phyloP scores from a whole-genome alignment of 2,329 filamentous ascomycete genomes.

The Pseudogymnoascus sp. region DNA sequence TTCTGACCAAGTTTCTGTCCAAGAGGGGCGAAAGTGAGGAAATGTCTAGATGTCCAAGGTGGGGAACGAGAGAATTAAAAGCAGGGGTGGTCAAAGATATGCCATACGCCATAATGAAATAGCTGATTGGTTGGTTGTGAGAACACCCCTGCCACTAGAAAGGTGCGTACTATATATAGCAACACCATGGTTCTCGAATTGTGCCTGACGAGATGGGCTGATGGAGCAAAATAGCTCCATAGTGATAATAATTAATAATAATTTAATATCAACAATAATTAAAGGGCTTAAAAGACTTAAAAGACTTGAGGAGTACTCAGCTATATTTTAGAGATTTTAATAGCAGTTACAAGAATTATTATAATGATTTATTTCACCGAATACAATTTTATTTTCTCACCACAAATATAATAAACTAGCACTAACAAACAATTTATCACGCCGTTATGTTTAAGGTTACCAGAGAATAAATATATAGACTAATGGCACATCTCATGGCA shows the following conservation, averaged over 20 bases:
- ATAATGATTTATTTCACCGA: not conserved
- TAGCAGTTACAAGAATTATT: too few species aligned
- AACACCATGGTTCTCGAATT: not conserved
- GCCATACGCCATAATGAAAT: not conserved
- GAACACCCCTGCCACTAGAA: not conserved
- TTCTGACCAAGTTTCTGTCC: not conserved
- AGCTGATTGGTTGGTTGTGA: not conserved
- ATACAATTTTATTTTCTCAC: not conserved
- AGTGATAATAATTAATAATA: not conserved
- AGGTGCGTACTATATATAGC: not conserved
- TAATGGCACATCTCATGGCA: not conserved
- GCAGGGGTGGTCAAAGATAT: not conserved
- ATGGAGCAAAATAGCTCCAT: not conserved
- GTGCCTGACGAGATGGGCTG: not conserved
- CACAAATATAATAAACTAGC: not conserved
- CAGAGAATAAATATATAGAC: not conserved
- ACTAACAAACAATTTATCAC: not conserved
- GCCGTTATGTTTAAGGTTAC: not conserved
- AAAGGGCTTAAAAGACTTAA: not conserved
- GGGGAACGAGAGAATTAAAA: constrained; percentile 9
- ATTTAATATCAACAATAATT: not conserved
- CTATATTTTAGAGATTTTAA: not conserved
- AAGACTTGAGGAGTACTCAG: not conserved
- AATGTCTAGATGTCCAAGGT: constrained; percentile 3
- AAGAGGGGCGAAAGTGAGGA: constrained; percentile 5